These are phyloP conservation scores for Urochloa ruziziensis DNA, from an alignment of 176 grass and related monocot genomes.

Conservation along the genomic window DNA sequence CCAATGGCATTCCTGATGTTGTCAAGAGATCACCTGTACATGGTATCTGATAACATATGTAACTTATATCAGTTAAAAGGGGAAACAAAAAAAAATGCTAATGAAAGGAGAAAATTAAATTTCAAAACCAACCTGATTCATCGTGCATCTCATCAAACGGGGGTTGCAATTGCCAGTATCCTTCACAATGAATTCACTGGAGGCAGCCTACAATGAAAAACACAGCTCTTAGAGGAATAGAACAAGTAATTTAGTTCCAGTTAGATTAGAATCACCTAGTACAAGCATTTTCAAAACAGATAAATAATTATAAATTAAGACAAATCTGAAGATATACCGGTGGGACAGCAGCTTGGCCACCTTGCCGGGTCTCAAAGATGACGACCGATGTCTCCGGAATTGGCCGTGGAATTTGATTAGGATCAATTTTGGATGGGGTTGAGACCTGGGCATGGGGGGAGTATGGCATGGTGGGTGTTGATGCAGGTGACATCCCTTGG, in stretches of 20 bases:
- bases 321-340: slow-evolving; percentile 56
- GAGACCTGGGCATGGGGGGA: slow-evolving; percentile 66
- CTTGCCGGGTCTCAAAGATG: slow-evolving; percentile 76
- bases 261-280: background rate
- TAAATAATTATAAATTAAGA: background rate
- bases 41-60: slow-evolving; percentile 66
- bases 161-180: slow-evolving; percentile 90
- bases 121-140: slow-evolving; percentile 64
- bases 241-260: background rate
- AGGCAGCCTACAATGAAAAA: slow-evolving; percentile 52
- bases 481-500: slow-evolving; percentile 40
- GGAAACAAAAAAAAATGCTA: slow-evolving; percentile 21
- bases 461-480: slow-evolving; percentile 52
- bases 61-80: slow-evolving; percentile 20
- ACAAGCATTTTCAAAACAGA: background rate
- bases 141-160: slow-evolving; percentile 77
- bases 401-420: slow-evolving; percentile 88
- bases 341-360: slow-evolving; percentile 62
- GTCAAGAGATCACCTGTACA: slow-evolving; percentile 82
- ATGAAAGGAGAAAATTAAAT: background rate
- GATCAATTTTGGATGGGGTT: slow-evolving; percentile 85
- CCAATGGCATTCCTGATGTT: slow-evolving; percentile 78
- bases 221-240: background rate
- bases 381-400: slow-evolving; percentile 57
- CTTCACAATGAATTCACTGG: slow-evolving; percentile 80